Evolutionary conservation across 1,139 yeast genomes (phyloP).

Genomic region (Spencermartinsiella ligniputridi): DNA sequence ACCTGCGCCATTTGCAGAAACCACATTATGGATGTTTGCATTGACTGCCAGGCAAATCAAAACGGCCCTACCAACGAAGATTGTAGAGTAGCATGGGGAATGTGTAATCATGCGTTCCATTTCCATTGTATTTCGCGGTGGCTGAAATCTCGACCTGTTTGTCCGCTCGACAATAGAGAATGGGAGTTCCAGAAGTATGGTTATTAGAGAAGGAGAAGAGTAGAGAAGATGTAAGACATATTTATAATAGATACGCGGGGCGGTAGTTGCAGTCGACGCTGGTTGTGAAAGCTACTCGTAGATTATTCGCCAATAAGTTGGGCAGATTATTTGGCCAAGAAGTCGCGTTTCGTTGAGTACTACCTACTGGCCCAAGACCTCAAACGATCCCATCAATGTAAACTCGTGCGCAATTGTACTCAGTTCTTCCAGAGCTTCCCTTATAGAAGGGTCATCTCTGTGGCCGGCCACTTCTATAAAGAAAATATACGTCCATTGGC

Average conservation of each 20-base stretch:
- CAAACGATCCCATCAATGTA: slow-evolving; percentile 20
- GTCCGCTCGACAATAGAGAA: slow-evolving; percentile 93
- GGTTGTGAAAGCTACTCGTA: too few relatives aligned
- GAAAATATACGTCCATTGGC: slow-evolving; percentile 81
- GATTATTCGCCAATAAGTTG: too few relatives aligned
- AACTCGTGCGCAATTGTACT: slow-evolving; percentile 17
- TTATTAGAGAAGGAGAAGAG: slow-evolving; percentile 31
- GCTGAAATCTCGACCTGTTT: slow-evolving; percentile 95
- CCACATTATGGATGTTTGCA: slow-evolving; percentile 97
- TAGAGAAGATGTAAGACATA: too few relatives aligned
- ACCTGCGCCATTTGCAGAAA: slow-evolving; percentile 98
- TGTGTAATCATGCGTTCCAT: slow-evolving; percentile 91
- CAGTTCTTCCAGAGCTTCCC: slow-evolving; percentile 19
- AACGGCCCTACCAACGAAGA: slow-evolving; percentile 64
- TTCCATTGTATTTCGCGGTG: slow-evolving; percentile 94
- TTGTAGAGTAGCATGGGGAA: slow-evolving; percentile 97
- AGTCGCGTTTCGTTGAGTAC: background rate
- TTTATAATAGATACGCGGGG: too few relatives aligned
- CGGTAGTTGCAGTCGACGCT: too few relatives aligned
- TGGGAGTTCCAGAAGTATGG: slow-evolving; percentile 87
- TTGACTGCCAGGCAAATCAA: slow-evolving; percentile 87
- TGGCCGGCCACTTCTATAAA: slow-evolving; percentile 59
- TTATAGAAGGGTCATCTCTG: slow-evolving; percentile 16
- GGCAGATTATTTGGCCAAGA: background rate
- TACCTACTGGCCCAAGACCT: slow-evolving; percentile 2